A percentile compares a stretch with the other conserved stretches of the same genome.
These are phyloP conservation scores for Lachancea sp. DNA, from an alignment of 805 yeast species.

Conservation along the genomic window DNA sequence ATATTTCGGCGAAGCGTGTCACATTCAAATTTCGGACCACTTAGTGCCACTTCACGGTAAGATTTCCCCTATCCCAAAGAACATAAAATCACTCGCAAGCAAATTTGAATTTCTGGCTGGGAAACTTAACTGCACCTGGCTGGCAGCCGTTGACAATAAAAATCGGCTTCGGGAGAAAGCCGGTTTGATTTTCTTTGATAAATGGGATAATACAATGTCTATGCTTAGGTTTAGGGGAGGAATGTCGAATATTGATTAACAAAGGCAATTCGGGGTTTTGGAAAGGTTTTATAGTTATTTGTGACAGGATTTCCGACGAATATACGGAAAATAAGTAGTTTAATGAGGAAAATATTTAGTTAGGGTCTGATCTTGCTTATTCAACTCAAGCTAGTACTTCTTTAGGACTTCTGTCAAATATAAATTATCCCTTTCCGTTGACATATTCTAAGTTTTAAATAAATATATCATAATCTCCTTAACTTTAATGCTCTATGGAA, in stretches of 20 bases:
- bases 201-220: slow-evolving; percentile 6
- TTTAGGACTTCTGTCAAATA: no score
- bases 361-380: background rate
- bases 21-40: background rate
- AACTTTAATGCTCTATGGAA: background rate
- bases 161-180: background rate
- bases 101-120: background rate
- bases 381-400: no score
- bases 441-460: background rate
- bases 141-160: background rate
- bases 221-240: slow-evolving; percentile 2
- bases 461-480: background rate
- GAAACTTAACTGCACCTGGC: background rate
- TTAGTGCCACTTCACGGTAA: background rate
- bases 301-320: background rate
- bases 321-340: background rate
- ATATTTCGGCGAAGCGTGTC: background rate
- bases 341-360: background rate
- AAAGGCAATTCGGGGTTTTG: background rate
- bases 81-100: background rate
- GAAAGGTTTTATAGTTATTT: slow-evolving; percentile 1
- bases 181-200: background rate
- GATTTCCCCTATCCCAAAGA: background rate
- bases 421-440: background rate
- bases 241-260: background rate